These are phyloP conservation scores for Tuber microsphaerosporum DNA, from an alignment of 495 filamentous ascomycete species.

Conservation along the genomic window DNA sequence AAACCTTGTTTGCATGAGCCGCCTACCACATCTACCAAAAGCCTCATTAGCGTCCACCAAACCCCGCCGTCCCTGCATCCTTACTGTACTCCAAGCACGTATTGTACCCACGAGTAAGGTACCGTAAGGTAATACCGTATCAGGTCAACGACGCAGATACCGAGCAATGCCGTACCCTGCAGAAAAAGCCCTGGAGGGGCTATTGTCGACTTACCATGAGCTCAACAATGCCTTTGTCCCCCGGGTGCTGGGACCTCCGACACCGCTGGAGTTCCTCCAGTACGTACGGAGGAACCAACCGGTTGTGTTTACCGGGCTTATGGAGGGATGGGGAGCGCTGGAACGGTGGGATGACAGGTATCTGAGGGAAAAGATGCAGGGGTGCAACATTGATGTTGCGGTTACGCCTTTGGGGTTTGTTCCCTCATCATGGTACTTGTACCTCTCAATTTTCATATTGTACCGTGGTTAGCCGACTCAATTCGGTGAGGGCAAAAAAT, in stretches of 20 bases:
- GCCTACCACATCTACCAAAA: neutral
- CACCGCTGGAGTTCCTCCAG: slow-evolving; percentile 65
- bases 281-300: slow-evolving; percentile 61
- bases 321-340: slow-evolving; percentile 53
- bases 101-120: neutral
- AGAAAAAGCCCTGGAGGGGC: slow-evolving; percentile 44
- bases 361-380: slow-evolving; percentile 50
- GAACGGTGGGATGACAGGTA: slow-evolving; percentile 54
- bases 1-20: slow-evolving; percentile 5
- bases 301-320: slow-evolving; percentile 58
- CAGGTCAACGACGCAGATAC: neutral
- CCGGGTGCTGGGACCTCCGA: slow-evolving; percentile 55
- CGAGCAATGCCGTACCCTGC: slow-evolving; percentile 4
- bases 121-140: neutral
- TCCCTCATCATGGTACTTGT: neutral
- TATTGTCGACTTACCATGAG: slow-evolving; percentile 60
- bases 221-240: slow-evolving; percentile 55
- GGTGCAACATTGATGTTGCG: slow-evolving; percentile 57
- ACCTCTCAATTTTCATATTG: slow-evolving; percentile 2
- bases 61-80: neutral
- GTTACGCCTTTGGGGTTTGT: slow-evolving; percentile 60
- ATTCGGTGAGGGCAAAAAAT: neutral
- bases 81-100: neutral
- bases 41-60: neutral
- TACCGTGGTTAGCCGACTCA: neutral